A percentile compares a stretch with the other conserved stretches of the same genome.
Conservation (phyloP, 257 asterid species). For the Coffea canephora region DNA sequence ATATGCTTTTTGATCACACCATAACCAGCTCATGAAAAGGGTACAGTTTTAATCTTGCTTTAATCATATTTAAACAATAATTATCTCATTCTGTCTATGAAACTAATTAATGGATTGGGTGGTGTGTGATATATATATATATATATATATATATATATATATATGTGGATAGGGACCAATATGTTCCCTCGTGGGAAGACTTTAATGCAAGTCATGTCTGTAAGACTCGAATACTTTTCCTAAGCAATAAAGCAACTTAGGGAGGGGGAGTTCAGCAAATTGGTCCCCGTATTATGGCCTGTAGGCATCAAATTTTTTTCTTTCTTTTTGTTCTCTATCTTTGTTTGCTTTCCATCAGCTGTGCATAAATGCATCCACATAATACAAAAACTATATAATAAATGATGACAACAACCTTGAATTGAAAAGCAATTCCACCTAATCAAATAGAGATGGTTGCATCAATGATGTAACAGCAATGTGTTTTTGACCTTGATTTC, state of each 20-base stretch:
- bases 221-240: conserved; percentile 8
- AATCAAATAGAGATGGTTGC: conserved; percentile 14
- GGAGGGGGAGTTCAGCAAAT: conserved; percentile 20
- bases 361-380: conserved; percentile 21
- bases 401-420: not conserved
- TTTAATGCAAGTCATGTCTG: conserved; percentile 34
- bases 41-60: not conserved
- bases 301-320: conserved; percentile 19
- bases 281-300: conserved; percentile 36
- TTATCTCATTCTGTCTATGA: not conserved
- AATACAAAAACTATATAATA: not conserved
- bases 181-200: conserved; percentile 34
- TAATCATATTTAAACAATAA: not conserved
- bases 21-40: too few relatives aligned
- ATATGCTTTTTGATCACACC: too few relatives aligned
- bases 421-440: conserved; percentile 9
- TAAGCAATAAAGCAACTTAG: conserved; percentile 17
- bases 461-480: conserved; percentile 5
- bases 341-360: conserved; percentile 32
- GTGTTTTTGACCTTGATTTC: conserved; percentile 2
- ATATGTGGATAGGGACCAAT: conserved; percentile 34
- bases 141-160: too few relatives aligned
- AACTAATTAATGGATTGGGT: not conserved
- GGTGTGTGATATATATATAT: conserved; percentile 18
- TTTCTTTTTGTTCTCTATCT: conserved; percentile 32